These are phyloP conservation scores for Rhizophagus sp. DNA, from an alignment of 192 early-diverging fungal species.

Conservation along the genomic window DNA sequence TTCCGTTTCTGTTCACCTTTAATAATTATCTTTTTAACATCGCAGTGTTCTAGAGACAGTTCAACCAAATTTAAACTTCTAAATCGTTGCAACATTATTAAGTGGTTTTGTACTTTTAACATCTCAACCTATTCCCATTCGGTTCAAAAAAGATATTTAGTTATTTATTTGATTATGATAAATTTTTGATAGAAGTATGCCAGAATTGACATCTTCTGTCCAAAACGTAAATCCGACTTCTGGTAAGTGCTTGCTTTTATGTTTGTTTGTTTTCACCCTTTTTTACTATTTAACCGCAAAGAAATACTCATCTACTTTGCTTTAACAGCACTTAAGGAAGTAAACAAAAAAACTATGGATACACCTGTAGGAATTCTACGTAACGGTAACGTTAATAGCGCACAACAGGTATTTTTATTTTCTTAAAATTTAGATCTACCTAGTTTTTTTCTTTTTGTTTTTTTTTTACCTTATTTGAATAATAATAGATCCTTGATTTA, in stretches of 20 bases:
- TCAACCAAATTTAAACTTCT: not conserved
- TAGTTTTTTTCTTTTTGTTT: too few species aligned
- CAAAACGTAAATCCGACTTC: not conserved
- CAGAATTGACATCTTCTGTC: not conserved
- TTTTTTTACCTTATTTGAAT: not conserved
- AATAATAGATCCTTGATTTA: not conserved
- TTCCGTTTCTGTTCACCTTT: not conserved
- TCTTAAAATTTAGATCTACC: not conserved
- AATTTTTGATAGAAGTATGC: not conserved
- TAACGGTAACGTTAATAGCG: not conserved
- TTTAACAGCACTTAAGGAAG: not conserved
- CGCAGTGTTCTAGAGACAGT: not conserved
- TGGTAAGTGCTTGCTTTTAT: not conserved
- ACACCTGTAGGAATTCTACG: conserved; percentile 9
- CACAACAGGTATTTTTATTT: not conserved
- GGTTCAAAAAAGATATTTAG: not conserved
- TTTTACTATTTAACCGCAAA: not conserved
- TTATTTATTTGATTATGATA: not conserved
- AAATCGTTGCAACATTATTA: not conserved
- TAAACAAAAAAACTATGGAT: not conserved
- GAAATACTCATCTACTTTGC: not conserved
- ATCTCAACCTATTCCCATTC: not conserved
- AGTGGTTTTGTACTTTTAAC: not conserved
- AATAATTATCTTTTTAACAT: not conserved
- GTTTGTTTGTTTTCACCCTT: not conserved